Evolutionary conservation across 1,284 basidiomycete species (phyloP).

Genomic region (Ganoderma lingzhi): DNA sequence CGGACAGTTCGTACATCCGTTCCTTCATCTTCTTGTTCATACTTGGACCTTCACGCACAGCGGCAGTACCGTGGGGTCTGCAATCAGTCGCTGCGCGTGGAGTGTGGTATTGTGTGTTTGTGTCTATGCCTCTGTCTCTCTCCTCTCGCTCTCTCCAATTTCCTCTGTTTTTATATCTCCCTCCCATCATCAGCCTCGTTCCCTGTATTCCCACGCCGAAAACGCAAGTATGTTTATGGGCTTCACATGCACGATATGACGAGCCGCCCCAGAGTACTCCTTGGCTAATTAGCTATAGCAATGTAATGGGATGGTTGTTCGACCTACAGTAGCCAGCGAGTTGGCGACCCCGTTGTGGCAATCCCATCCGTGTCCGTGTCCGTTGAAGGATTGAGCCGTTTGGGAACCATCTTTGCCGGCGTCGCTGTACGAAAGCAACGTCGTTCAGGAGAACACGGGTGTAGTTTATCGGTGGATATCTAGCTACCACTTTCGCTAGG

Average conservation of each 20-base stretch:
- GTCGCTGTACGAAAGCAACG: no score
- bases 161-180: constrained; percentile 20
- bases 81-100: constrained; percentile 1
- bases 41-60: constrained; percentile 24
- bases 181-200: constrained; percentile 12
- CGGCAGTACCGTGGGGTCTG: constrained; percentile 18
- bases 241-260: constrained; percentile 39
- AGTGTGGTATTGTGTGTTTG: constrained; percentile 7
- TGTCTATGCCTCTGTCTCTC: constrained; percentile 15
- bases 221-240: constrained; percentile 40
- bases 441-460: no score
- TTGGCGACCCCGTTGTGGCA: neutral
- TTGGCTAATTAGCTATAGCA: constrained; percentile 41
- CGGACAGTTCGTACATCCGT: constrained; percentile 28
- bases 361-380: neutral
- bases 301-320: constrained; percentile 39
- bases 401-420: no score
- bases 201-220: constrained; percentile 30
- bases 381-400: neutral
- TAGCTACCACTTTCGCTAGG: no score
- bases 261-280: constrained; percentile 37
- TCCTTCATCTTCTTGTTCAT: constrained; percentile 24
- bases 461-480: no score
- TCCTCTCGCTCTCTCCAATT: constrained; percentile 20
- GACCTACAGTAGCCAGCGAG: constrained; percentile 11